These are phyloP conservation scores for Gautieria morchelliformis DNA, from an alignment of 768 basidiomycete genomes.

Conservation along the genomic window DNA sequence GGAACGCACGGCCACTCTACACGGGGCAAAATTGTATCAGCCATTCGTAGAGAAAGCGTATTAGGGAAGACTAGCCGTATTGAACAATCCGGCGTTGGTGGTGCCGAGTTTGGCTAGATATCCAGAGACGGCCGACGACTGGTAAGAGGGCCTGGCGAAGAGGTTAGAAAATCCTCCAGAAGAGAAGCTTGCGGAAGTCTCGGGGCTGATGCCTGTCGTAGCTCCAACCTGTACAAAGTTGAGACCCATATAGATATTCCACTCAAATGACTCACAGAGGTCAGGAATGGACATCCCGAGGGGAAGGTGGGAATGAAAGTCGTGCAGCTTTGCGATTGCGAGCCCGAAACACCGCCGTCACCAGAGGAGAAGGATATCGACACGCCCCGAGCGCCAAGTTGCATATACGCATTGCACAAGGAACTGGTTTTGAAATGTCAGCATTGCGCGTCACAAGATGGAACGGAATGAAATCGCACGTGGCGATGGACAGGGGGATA, in stretches of 20 bases:
- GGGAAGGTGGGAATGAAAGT: slow-evolving; percentile 15
- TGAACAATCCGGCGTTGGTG: slow-evolving; percentile 40
- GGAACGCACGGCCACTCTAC: slow-evolving; percentile 4
- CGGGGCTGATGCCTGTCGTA: slow-evolving; percentile 17
- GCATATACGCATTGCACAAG: slow-evolving; percentile 11
- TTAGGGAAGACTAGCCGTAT: slow-evolving; percentile 12
- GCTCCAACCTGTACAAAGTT: slow-evolving; percentile 12
- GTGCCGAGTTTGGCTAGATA: slow-evolving; percentile 12
- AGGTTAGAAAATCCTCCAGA: slow-evolving; percentile 22
- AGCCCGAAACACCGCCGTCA: slow-evolving; percentile 16
- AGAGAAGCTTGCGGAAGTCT: slow-evolving; percentile 18
- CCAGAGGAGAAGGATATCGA: slow-evolving; percentile 16
- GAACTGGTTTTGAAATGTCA: background rate
- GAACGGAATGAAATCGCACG: background rate
- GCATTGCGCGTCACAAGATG: background rate
- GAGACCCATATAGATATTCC: too few relatives aligned
- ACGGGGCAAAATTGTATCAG: background rate
- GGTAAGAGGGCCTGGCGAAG: slow-evolving; percentile 18
- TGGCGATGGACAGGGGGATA: background rate
- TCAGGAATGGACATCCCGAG: background rate
- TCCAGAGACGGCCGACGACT: slow-evolving; percentile 13
- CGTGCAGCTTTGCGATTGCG: slow-evolving; percentile 5
- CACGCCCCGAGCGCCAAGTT: slow-evolving; percentile 10
- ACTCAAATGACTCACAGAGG: background rate
- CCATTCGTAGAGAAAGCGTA: background rate